These are phyloP conservation scores for Geranium rotundifolium DNA, from an alignment of 345 rosid genomes.

Conservation along the genomic window DNA sequence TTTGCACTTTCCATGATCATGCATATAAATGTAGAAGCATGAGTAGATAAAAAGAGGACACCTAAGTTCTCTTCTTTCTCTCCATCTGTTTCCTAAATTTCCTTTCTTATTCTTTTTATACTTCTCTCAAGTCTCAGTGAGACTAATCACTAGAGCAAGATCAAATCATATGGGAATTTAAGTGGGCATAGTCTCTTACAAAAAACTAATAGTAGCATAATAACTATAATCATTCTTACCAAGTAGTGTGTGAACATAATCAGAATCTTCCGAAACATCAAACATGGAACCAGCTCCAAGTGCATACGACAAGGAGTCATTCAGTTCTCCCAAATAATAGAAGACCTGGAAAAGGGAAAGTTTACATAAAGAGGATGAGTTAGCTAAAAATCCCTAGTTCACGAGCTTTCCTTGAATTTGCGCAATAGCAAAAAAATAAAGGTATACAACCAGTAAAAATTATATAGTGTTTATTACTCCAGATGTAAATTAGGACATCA, in stretches of 20 bases:
- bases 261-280: constrained; percentile 93
- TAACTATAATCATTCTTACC: constrained; percentile 33
- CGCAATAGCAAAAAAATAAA: too few relatives aligned
- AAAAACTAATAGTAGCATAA: too few relatives aligned
- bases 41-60: too few relatives aligned
- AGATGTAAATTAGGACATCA: background rate
- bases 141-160: too few relatives aligned
- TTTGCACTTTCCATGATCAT: background rate
- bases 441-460: too few relatives aligned
- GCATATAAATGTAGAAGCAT: background rate
- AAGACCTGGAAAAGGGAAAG: constrained; percentile 48
- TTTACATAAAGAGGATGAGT: background rate
- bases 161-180: too few relatives aligned
- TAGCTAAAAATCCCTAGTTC: background rate
- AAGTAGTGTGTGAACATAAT: constrained; percentile 84
- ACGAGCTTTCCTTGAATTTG: too few relatives aligned
- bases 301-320: constrained; percentile 93
- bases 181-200: background rate
- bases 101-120: background rate
- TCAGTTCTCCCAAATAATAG: constrained; percentile 90
- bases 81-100: background rate
- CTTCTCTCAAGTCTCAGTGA: too few relatives aligned
- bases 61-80: too few relatives aligned
- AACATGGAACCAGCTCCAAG: constrained; percentile 92
- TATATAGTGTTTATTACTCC: too few relatives aligned